Base-by-base conservation (phyloP, 164 flowering plant genomes). In the Macadamia tetraphylla region DNA sequence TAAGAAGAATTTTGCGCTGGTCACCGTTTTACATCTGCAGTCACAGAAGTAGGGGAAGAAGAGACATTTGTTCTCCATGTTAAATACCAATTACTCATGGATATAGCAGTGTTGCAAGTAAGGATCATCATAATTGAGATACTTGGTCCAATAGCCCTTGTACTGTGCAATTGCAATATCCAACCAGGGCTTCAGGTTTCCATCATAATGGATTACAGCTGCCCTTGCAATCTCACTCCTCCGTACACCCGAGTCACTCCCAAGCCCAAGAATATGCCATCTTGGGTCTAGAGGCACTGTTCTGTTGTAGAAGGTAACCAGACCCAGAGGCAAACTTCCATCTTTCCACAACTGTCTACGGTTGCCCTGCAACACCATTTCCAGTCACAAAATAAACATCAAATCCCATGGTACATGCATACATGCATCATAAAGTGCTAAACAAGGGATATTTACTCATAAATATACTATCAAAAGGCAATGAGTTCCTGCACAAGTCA, bases 251-350 rank as follows among this genome's bases (percentile, higher is more conserved):
- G 56, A 59, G n/a, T 68, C 70, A 29, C 52, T 71, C 78, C 31
- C 71, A 71, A 0, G 78, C 78, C 57, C 78, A 42, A 85, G 85
- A n/a, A 80, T 60, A 44, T 88, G 96, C 98, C 97, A 95, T 72
- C 78, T 78, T 68, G 65, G 73, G 66, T 91, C 90, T 68, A 92
- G 75, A 64, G 82, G 72, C 35, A 83, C 58, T 15, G 92, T 91
- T 29, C 74, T 76, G 70, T 86, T 85, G 72, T 91, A 86, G 79
- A 95, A 95, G 48, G 91, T 85, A 61, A 84, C 64, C 87, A 89
- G 84, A 53, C 98, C 97, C 53, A 92, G 68, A 7, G 98, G 94
- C 77, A 91, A 70, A 73, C 85, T 92, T 66, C 97, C 97, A 3
- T 79, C 83, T 73, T 73, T 80, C 86, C 85, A 89, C 64, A 89